Base-by-base conservation (phyloP, 495 filamentous ascomycete genomes). In the Penicillium pulvis region DNA sequence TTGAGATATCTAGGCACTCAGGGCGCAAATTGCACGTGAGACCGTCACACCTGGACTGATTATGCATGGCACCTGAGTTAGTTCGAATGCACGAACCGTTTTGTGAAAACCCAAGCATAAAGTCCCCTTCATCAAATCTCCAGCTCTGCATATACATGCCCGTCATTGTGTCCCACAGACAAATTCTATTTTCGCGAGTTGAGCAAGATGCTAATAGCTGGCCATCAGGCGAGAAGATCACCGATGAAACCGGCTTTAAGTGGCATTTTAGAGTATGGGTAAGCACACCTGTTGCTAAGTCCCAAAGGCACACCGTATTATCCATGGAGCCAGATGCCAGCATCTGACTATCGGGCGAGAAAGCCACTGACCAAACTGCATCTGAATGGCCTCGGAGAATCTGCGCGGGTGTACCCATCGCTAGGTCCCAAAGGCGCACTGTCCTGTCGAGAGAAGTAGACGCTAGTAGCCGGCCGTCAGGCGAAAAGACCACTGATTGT, bases 391-490 rank as follows among this genome's bases (percentile, higher is more conserved):
- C 24, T 51, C 69, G 59, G 16, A 69, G 64, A 20, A 57, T 73
- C 45, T 67, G 55, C 64, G 60, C 12, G 58, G 57, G 1, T 30
- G 23, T 23, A 9, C 71, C 70, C 11, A 58, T 68, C 24, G 42
- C 53, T 8, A 62, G 12, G 59, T 79, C 65, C 75, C 74, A 78
- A 47, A 78, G 63, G 58, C 59, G 60, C 28, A 78, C 51, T 4
- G 59, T 72, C 7, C 52, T 31, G 53, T 77, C 71, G 0, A 1
- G 4, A 16, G 20, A 16, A 8, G 24, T 16, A 28, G 20, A 49
- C 1, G 46, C 46, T 19, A 49, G 7, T 6, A 16, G 23, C 19
- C 23, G 46, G 12, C 49, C 28, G 19, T 51, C 30, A 0, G 31
- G 28, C 28, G 28, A 28, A 3, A 28, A 28, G 3, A 4, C 28